Base-by-base conservation (phyloP, 257 asterid species). In the Fraxinus anomala region DNA sequence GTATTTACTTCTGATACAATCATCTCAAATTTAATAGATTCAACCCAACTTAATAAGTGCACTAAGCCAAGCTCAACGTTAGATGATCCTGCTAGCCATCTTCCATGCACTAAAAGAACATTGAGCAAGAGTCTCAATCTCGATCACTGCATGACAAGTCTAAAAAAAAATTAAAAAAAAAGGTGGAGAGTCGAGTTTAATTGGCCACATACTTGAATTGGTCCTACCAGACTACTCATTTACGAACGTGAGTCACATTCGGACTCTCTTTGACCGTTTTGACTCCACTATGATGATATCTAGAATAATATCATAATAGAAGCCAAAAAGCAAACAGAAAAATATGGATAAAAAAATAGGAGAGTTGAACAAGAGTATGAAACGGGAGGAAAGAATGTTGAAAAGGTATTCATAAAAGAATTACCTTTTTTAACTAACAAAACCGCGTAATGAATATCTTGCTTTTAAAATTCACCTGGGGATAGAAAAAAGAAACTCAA, bases 361-460 rank as follows among this genome's bases (percentile, higher is more conserved):
- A 54, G 65, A 54, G 7, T 54, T 54, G 65, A 54, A 54, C 19
- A 54, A 10, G 16, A 10, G 47, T 40, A 40, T 40, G 47, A 40
- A 40, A 40, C 49, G 49, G 49, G 49, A 40, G 49, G 49, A 40
- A 40, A 40, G 68, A 3, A 23, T 9, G 33, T 63, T 63, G 34
- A 23, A 63, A 23, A 63, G 30, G 19, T 3, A 63, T 63, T 63
- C 49, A 63, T 23, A 31, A 13, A 13, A 24, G 34, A 63, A 34
- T 63, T 63, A 23, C 19, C 69, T 63, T 63, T 63, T 24, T 9
- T 63, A 63, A 63, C 69, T 63, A 63, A 63, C 69, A 63, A 63
- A 63, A 63, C 33, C 69, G 69, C 34, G 69, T 63, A 54, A 54
- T 54, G 65, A 54, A n/a, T 54, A 54, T 54, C 65, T 54, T 63